A percentile compares a stretch with the other conserved stretches of the same genome.
Evolutionary conservation across 2,329 filamentous ascomycete genomes (phyloP).

Genomic region (Knufia petricola): DNA sequence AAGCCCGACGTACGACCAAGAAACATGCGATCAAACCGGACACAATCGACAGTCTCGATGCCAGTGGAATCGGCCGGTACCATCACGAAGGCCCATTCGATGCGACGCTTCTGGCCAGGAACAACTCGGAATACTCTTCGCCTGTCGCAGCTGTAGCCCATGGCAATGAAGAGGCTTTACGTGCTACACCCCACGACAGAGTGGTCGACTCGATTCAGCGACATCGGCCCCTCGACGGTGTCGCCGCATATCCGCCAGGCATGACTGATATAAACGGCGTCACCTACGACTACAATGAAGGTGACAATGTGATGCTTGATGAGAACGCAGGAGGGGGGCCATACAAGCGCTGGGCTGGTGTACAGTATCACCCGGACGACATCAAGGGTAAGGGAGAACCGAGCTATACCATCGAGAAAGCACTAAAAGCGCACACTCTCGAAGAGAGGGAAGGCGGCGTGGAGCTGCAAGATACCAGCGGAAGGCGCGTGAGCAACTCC

Average conservation of each 20-base stretch:
- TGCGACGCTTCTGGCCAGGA: constrained; percentile 65
- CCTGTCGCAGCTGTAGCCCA: constrained; percentile 67
- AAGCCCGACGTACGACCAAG: constrained; percentile 56
- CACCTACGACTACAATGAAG: constrained; percentile 70
- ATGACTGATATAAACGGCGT: constrained; percentile 57
- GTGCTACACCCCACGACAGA: constrained; percentile 70
- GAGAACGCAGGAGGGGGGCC: constrained; percentile 57
- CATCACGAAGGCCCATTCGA: constrained; percentile 91
- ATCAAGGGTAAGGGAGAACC: constrained; percentile 77
- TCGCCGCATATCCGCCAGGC: constrained; percentile 66
- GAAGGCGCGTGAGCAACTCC: constrained; percentile 3
- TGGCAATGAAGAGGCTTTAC: constrained; percentile 66
- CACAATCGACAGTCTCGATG: constrained; percentile 69
- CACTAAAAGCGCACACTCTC: constrained; percentile 50
- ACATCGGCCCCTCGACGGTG: constrained; percentile 73
- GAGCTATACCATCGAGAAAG: constrained; percentile 59
- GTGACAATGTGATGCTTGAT: constrained; percentile 76
- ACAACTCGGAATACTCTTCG: constrained; percentile 51
- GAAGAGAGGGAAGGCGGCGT: constrained; percentile 8
- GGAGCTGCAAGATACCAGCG: not conserved
- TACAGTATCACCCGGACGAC: constrained; percentile 61
- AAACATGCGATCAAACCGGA: constrained; percentile 60
- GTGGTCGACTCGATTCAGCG: constrained; percentile 62
- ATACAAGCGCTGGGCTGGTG: constrained; percentile 64
- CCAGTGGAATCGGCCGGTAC: constrained; percentile 37